Evolutionary conservation across 1,284 basidiomycete species (phyloP).

Genomic region (Hemileia vastatrix): DNA sequence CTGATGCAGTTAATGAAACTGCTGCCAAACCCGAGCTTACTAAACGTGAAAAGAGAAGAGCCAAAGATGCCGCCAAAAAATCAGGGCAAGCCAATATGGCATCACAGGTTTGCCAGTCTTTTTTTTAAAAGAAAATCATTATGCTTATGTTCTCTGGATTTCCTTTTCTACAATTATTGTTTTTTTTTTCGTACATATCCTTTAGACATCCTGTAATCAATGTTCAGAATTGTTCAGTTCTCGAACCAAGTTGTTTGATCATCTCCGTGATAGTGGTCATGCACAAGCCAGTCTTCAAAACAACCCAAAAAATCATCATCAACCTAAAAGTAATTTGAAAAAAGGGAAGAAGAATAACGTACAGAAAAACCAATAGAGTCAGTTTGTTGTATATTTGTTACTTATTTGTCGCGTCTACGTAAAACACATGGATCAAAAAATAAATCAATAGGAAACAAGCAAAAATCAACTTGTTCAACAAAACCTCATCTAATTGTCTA

Average conservation of each 20-base stretch:
- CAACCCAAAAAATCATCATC: too few relatives aligned
- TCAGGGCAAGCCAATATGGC: constrained; percentile 35
- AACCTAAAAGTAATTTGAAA: too few relatives aligned
- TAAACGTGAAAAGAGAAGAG: constrained; percentile 70
- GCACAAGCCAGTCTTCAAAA: constrained; percentile 50
- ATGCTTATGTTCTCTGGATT: neutral
- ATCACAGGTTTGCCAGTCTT: constrained; percentile 18
- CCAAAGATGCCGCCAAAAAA: constrained; percentile 66
- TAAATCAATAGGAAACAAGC: too few relatives aligned
- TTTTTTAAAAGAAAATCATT: too few relatives aligned
- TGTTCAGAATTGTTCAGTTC: constrained; percentile 60
- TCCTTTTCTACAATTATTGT: neutral
- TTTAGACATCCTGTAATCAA: constrained; percentile 58
- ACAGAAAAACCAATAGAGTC: too few relatives aligned
- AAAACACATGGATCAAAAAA: too few relatives aligned
- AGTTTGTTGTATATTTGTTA: too few relatives aligned
- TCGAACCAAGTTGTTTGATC: constrained; percentile 67
- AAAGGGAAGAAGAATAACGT: too few relatives aligned
- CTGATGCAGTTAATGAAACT: neutral
- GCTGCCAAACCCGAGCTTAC: constrained; percentile 49
- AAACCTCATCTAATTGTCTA: too few relatives aligned
- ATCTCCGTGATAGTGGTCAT: constrained; percentile 65
- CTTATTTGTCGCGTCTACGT: too few relatives aligned
- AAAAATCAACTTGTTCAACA: too few relatives aligned
- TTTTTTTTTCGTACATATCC: neutral